Conservation (phyloP, 768 basidiomycete species). For the Heimioporus sp. region DNA sequence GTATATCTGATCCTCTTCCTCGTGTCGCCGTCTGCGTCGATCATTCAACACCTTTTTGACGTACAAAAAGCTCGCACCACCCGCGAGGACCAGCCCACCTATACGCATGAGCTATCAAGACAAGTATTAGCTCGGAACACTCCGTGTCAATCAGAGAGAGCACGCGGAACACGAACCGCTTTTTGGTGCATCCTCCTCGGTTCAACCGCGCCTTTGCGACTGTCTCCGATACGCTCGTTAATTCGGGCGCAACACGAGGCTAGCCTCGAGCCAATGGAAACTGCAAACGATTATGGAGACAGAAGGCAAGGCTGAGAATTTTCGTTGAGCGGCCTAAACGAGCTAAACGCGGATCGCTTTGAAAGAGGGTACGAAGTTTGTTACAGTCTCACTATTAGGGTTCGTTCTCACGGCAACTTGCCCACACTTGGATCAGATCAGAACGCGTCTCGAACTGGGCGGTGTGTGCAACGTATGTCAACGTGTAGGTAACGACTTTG, state of each 20-base stretch:
- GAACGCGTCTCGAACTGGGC: neutral
- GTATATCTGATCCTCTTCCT: constrained; percentile 12
- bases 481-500: constrained; percentile 2
- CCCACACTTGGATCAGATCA: neutral
- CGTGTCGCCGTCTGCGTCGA: constrained; percentile 22
- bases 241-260: neutral
- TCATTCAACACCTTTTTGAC: constrained; percentile 28
- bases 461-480: neutral
- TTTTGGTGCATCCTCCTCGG: constrained; percentile 16
- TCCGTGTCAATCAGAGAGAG: neutral
- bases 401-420: constrained; percentile 12
- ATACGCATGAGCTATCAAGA: constrained; percentile 20
- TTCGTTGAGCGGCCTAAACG: too few relatives aligned
- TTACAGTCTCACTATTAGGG: neutral
- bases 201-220: neutral
- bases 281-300: neutral
- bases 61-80: constrained; percentile 29
- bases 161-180: constrained; percentile 10
- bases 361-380: constrained; percentile 1
- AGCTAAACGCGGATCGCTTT: neutral
- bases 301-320: too few relatives aligned
- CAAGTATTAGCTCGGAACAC: neutral
- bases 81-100: constrained; percentile 27
- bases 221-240: neutral
- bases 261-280: neutral